These are phyloP conservation scores for Ochetophila trinervis DNA, from an alignment of 306 rosid species.

Conservation along the genomic window DNA sequence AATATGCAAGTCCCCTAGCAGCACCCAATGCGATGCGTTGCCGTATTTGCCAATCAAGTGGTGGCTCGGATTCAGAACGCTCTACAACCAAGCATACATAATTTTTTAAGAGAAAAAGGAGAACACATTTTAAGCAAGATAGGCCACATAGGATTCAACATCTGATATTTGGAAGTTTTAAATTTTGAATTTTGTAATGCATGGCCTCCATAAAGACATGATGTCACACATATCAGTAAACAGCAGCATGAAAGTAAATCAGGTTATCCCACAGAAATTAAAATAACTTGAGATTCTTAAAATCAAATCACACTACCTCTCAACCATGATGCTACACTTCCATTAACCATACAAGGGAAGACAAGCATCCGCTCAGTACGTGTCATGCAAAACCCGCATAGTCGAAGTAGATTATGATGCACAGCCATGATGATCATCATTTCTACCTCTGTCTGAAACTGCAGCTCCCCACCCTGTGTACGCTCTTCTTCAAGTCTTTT, in stretches of 20 bases:
- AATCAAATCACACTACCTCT: slow-evolving; percentile 49
- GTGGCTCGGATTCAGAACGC: slow-evolving; percentile 82
- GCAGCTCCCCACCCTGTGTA: too few relatives aligned
- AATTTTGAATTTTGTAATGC: too few relatives aligned
- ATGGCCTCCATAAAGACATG: neutral
- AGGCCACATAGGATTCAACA: neutral
- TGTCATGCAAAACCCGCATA: slow-evolving; percentile 93
- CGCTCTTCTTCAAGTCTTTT: too few relatives aligned
- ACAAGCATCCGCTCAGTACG: slow-evolving; percentile 94
- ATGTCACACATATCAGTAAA: neutral
- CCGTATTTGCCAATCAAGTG: slow-evolving; percentile 96
- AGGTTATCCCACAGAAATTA: slow-evolving; percentile 1
- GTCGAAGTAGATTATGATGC: slow-evolving; percentile 90
- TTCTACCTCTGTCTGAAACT: too few relatives aligned
- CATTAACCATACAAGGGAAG: slow-evolving; percentile 86
- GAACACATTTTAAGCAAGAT: slow-evolving; percentile 6
- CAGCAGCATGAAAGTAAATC: slow-evolving; percentile 3
- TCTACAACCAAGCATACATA: slow-evolving; percentile 37
- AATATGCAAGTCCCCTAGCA: slow-evolving; percentile 94
- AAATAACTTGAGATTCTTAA: neutral
- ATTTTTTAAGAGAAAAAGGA: neutral
- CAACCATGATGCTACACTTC: slow-evolving; percentile 95
- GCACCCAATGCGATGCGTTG: slow-evolving; percentile 93
- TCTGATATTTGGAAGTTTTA: neutral
- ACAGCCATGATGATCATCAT: too few relatives aligned